A percentile compares a stretch with the other conserved stretches of the same genome.
phyloP scores from a whole-genome alignment of 768 basidiomycete species.

The Thelephora ganbajun region DNA sequence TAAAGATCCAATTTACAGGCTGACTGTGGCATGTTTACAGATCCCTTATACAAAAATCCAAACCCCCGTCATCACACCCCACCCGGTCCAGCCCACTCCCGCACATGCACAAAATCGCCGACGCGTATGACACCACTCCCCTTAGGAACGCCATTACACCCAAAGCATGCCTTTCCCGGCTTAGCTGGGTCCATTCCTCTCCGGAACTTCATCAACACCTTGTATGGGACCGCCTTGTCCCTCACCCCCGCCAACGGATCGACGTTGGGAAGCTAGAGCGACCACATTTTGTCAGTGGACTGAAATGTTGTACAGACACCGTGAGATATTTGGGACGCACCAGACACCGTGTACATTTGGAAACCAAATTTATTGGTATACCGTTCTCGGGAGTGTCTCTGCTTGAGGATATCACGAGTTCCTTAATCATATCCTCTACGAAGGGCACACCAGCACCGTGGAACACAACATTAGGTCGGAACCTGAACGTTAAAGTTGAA shows the following conservation, averaged over 20 bases:
- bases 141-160: constrained; percentile 45
- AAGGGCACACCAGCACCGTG: constrained; percentile 51
- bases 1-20: no score
- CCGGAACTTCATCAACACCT: constrained; percentile 63
- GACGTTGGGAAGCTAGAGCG: constrained; percentile 60
- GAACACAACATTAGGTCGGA: constrained; percentile 66
- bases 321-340: constrained; percentile 25
- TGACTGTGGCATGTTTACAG: no score
- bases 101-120: constrained; percentile 37
- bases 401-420: constrained; percentile 37
- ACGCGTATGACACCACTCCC: constrained; percentile 40
- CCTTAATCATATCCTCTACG: constrained; percentile 57
- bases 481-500: no score
- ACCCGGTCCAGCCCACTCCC: constrained; percentile 11
- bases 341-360: constrained; percentile 58
- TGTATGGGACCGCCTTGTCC: constrained; percentile 63
- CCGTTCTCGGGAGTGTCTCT: constrained; percentile 18
- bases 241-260: constrained; percentile 47
- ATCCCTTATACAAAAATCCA: not conserved
- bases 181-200: constrained; percentile 37
- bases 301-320: constrained; percentile 1
- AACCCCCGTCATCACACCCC: constrained; percentile 5
- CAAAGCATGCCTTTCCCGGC: constrained; percentile 46
- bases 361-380: constrained; percentile 39
- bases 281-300: no score